These are phyloP conservation scores for Boletellus sp. DNA, from an alignment of 1,284 basidiomycete genomes.

Conservation along the genomic window DNA sequence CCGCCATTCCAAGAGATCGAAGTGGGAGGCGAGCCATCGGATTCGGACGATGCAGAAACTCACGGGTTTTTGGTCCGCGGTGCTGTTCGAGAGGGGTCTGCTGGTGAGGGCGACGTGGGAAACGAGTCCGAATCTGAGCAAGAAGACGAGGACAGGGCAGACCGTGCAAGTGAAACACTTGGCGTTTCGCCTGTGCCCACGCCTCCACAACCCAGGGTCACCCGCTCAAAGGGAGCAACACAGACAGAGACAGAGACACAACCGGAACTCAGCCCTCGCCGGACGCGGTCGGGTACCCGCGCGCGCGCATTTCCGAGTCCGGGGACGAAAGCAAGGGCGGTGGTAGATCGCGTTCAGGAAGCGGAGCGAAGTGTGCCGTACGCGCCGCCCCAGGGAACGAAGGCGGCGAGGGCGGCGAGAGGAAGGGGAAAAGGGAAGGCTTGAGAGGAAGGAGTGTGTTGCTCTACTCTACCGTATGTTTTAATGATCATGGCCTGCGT, in stretches of 20 bases:
- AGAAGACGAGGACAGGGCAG: slow-evolving; percentile 8
- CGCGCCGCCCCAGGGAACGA: slow-evolving; percentile 10
- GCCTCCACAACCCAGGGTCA: neutral
- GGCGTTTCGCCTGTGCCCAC: neutral
- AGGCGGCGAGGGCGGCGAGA: slow-evolving; percentile 4
- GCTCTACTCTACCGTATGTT: no score
- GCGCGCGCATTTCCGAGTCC: slow-evolving; percentile 15
- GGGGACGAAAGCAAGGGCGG: slow-evolving; percentile 17
- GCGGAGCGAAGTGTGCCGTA: neutral
- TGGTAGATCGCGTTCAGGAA: slow-evolving; percentile 10
- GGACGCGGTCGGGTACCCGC: slow-evolving; percentile 6
- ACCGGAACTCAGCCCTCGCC: slow-evolving; percentile 3
- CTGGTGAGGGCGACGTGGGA: neutral
- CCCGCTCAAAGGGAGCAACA: slow-evolving; percentile 9
- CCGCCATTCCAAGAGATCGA: slow-evolving; percentile 17
- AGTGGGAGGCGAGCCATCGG: slow-evolving; percentile 12
- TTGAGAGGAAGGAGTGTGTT: no score
- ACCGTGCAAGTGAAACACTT: slow-evolving; percentile 12
- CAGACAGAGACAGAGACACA: neutral
- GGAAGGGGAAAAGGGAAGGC: neutral
- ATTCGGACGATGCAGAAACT: slow-evolving; percentile 32
- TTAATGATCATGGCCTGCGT: neutral
- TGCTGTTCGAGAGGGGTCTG: neutral
- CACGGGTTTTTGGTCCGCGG: slow-evolving; percentile 16
- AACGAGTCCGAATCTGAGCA: neutral